Percentiles rank a stretch among this genome's conserved stretches.
Evolutionary conservation across 2,329 filamentous ascomycete species (phyloP).

Genomic region (Lomentospora prolificans): DNA sequence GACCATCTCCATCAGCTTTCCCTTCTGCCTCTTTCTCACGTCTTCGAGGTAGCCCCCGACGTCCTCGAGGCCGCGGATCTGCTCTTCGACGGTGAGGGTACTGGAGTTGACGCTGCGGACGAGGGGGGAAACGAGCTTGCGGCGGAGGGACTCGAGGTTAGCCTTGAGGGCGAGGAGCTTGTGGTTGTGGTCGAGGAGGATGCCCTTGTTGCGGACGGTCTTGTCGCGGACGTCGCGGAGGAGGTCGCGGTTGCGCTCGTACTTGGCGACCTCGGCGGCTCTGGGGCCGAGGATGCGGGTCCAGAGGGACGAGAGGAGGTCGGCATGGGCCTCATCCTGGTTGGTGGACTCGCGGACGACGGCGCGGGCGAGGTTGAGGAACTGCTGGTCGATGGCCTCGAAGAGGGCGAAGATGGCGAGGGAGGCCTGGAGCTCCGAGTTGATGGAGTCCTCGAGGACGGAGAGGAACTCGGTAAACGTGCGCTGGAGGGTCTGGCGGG

Average conservation of each 20-base stretch:
- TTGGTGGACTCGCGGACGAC: slow-evolving; percentile 74
- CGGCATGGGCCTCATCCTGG: slow-evolving; percentile 71
- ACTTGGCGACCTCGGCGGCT: slow-evolving; percentile 70
- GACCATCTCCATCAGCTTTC: slow-evolving; percentile 70
- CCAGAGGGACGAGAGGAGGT: slow-evolving; percentile 79
- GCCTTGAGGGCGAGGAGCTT: slow-evolving; percentile 76
- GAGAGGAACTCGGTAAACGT: slow-evolving; percentile 82
- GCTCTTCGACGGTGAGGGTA: slow-evolving; percentile 69
- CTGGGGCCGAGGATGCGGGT: slow-evolving; percentile 71
- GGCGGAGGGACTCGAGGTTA: slow-evolving; percentile 73
- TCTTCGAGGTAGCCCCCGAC: slow-evolving; percentile 69
- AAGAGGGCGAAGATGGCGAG: slow-evolving; percentile 80
- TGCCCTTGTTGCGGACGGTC: slow-evolving; percentile 78
- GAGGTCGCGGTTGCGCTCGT: slow-evolving; percentile 78
- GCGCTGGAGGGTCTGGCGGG: slow-evolving; percentile 68
- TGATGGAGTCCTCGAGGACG: slow-evolving; percentile 82
- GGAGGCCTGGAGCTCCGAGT: slow-evolving; percentile 71
- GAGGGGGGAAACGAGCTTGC: slow-evolving; percentile 75
- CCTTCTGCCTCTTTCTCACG: slow-evolving; percentile 70
- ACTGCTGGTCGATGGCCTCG: slow-evolving; percentile 82
- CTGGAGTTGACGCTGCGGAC: slow-evolving; percentile 60
- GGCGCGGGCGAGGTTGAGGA: slow-evolving; percentile 75
- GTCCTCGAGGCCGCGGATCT: slow-evolving; percentile 72
- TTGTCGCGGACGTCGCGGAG: slow-evolving; percentile 70
- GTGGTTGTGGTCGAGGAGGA: slow-evolving; percentile 78